Evolutionary conservation across 2,329 filamentous ascomycete species (phyloP).

Genomic region (Trichoderma sp.): DNA sequence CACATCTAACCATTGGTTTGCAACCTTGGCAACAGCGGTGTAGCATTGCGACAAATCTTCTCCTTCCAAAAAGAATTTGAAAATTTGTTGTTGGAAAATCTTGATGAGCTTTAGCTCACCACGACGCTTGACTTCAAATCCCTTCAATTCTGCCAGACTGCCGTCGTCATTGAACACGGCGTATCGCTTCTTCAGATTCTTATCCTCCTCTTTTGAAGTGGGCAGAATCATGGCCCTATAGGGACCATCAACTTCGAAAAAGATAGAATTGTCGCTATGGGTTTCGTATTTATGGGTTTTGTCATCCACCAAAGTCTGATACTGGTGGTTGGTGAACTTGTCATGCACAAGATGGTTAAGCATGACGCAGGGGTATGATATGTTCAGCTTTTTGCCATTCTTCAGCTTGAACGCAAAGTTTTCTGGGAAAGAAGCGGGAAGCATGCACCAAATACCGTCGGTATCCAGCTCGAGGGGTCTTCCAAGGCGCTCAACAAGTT

Average conservation of each 20-base stretch:
- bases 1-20: conserved; percentile 96
- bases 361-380: conserved; percentile 99
- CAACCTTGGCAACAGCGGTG: conserved; percentile 85
- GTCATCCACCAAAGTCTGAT: conserved; percentile 82
- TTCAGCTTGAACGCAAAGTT: conserved; percentile 94
- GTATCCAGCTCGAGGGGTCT: conserved; percentile 93
- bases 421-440: conserved; percentile 93
- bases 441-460: conserved; percentile 99
- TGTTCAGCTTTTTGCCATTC: conserved; percentile 93
- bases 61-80: conserved; percentile 98
- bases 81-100: conserved; percentile 98
- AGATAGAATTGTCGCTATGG: conserved; percentile 98
- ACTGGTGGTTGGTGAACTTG: conserved; percentile 95
- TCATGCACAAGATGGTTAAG: conserved; percentile 95
- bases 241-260: conserved; percentile 97
- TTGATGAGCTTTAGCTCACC: conserved; percentile 99
- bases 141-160: conserved; percentile 90
- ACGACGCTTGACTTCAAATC: conserved; percentile 95
- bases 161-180: conserved; percentile 99
- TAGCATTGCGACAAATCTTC: conserved; percentile 87
- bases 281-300: conserved; percentile 88
- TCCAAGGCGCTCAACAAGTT: conserved; percentile 90
- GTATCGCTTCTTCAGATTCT: conserved; percentile 99
- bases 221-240: conserved; percentile 97
- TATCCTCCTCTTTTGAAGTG: conserved; percentile 98